Percentiles rank a stretch among this genome's conserved stretches.
These are phyloP conservation scores for Gentiana dahurica DNA, from an alignment of 257 asterid species.

Conservation along the genomic window DNA sequence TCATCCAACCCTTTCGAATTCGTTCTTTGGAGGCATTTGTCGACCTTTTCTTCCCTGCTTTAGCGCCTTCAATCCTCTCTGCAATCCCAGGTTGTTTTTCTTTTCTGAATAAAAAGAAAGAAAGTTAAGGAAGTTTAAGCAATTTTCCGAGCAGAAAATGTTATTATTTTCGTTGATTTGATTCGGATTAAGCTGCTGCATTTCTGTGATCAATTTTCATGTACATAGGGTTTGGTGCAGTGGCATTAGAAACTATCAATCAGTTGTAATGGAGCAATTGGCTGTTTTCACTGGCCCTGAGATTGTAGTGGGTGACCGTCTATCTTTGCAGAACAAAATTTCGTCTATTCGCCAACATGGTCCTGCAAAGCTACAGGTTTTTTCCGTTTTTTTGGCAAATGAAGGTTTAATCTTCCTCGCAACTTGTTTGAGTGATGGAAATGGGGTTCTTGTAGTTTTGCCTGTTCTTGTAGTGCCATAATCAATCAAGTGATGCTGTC, in stretches of 20 bases:
- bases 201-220: background rate
- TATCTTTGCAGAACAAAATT: slow-evolving; percentile 41
- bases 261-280: slow-evolving; percentile 46
- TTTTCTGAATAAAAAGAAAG: background rate
- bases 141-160: no score
- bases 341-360: slow-evolving; percentile 49
- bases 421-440: no score
- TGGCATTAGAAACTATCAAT: slow-evolving; percentile 6
- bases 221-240: slow-evolving; percentile 20
- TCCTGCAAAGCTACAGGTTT: slow-evolving; percentile 74
- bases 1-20: background rate
- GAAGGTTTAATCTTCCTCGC: no score
- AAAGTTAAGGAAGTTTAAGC: no score
- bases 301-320: slow-evolving; percentile 48
- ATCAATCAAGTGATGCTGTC: no score
- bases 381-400: background rate
- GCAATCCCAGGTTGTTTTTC: slow-evolving; percentile 5
- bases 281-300: slow-evolving; percentile 39
- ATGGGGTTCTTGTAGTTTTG: no score
- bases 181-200: background rate
- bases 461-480: no score
- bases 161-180: no score
- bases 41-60: background rate
- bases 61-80: background rate
- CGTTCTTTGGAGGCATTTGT: background rate